Evolutionary conservation across 1,284 basidiomycete genomes (phyloP), one percentile per base, ranked within the genome.

Genomic region (Prillingera fragicola): DNA sequence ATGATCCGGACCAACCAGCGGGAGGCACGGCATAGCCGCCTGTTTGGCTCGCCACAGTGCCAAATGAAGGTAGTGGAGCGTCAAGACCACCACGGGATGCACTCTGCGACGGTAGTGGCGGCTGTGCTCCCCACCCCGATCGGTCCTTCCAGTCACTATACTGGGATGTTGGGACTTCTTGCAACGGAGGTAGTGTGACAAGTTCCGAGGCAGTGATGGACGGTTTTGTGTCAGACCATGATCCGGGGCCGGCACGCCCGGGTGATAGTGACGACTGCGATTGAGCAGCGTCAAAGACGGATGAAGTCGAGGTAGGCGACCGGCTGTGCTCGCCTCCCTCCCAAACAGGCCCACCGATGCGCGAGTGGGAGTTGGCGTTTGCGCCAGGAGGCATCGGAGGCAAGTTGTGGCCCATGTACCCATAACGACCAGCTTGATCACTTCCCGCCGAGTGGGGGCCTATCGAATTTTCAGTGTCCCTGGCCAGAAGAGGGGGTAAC

Each of bases 101-200:
- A 22, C 22, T 4, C 21, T 21, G 45, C 28, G 40, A 32, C 10
- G 33, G 22, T 25, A 31, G 31, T 33, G 26, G 12, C 22, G 35
- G 21, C 18, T 38, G 45, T 1, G 39, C 38, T n/a, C 29, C 42
- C 42, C 38, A 43, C 2, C 37, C 22, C 2, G 41, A 19, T 4
- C 47, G 38, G 18, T 44, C 41, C 28, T 45, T 43, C 50, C 50
- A 52, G 21, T 52, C 43, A 15, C 17, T 26, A 28, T 42, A 50
- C 6, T 25, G 18, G 22, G 41, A 14, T 9, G 29, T 35, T 7
- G 36, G 43, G 8, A 34, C 39, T 13, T 49, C 50, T 31, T 48
- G 50, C 13, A 52, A 33, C 15, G 44, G 50, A 4, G 46, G 46
- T 4, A 52, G 25, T 2, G 45, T 48, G 27, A 43, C 17, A 13